These are phyloP conservation scores for Sporobolomyces roseus DNA, from an alignment of 768 basidiomycete genomes.

Conservation along the genomic window DNA sequence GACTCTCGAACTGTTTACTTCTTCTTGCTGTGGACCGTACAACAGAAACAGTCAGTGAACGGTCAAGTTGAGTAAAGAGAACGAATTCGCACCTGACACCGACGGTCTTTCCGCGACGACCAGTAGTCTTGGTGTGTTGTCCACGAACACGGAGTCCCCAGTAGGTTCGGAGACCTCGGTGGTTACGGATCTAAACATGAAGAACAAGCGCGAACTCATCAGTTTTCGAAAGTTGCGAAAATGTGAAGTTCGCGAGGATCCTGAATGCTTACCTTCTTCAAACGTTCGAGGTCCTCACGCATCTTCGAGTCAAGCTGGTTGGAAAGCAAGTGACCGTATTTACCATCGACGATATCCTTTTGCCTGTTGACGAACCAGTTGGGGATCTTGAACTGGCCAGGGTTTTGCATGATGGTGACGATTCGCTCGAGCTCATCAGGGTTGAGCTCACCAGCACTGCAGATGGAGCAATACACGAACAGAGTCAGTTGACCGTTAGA, in stretches of 20 bases:
- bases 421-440: slow-evolving; percentile 98
- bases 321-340: slow-evolving; percentile 89
- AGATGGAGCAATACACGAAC: neutral
- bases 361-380: slow-evolving; percentile 99
- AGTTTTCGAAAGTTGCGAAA: too few species aligned
- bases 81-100: slow-evolving; percentile 21
- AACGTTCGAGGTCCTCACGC: slow-evolving; percentile 83
- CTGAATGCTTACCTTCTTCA: slow-evolving; percentile 84
- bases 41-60: neutral
- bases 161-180: slow-evolving; percentile 75
- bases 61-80: neutral
- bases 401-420: slow-evolving; percentile 99
- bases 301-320: slow-evolving; percentile 97
- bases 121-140: slow-evolving; percentile 99
- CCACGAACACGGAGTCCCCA: slow-evolving; percentile 68
- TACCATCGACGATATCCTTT: slow-evolving; percentile 70
- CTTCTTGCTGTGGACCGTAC: slow-evolving; percentile 30
- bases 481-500: too few species aligned
- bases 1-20: slow-evolving; percentile 2
- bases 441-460: slow-evolving; percentile 96
- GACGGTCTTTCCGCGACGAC: slow-evolving; percentile 51
- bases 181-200: slow-evolving; percentile 94
- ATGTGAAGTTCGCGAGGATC: neutral
- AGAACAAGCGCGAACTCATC: neutral
- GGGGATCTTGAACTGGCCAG: slow-evolving; percentile 98